Percentiles rank a stretch among this genome's conserved stretches.
phyloP scores from a whole-genome alignment of 2,329 filamentous ascomycete species.

The Ceratocystis diversiconidia region DNA sequence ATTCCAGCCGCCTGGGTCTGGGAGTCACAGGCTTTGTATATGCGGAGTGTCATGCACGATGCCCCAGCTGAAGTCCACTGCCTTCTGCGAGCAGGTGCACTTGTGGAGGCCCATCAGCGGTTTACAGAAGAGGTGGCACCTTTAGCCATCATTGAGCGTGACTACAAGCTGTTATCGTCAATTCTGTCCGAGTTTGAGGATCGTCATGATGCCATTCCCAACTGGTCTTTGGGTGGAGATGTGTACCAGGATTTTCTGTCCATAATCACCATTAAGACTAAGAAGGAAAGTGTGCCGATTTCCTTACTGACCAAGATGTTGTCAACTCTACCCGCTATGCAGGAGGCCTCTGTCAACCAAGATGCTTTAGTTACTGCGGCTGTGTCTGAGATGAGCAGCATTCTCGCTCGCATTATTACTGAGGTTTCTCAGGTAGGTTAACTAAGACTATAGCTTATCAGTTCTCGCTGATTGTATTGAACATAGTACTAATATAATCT shows the following conservation, averaged over 20 bases:
- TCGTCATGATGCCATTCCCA: conserved; percentile 45
- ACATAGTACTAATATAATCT: conserved; percentile 19
- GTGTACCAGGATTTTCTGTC: conserved; percentile 55
- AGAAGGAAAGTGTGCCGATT: conserved; percentile 29
- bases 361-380: conserved; percentile 51
- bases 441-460: too few species aligned
- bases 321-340: conserved; percentile 41
- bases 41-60: conserved; percentile 57
- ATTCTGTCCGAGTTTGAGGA: conserved; percentile 60
- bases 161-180: conserved; percentile 54
- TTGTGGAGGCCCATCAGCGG: conserved; percentile 69
- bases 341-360: conserved; percentile 28
- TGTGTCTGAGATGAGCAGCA: conserved; percentile 65
- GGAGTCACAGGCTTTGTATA: conserved; percentile 72
- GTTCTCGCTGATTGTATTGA: too few species aligned
- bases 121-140: conserved; percentile 73
- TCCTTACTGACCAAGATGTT: conserved; percentile 42
- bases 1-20: conserved; percentile 72
- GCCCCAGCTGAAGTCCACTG: conserved; percentile 59
- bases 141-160: conserved; percentile 63
- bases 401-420: conserved; percentile 53
- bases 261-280: conserved; percentile 33
- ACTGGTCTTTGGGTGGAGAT: conserved; percentile 67
- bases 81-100: conserved; percentile 63
- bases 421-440: conserved; percentile 35